These are phyloP conservation scores for Withania somnifera DNA, from an alignment of 305 asterid species.

Conservation along the genomic window DNA sequence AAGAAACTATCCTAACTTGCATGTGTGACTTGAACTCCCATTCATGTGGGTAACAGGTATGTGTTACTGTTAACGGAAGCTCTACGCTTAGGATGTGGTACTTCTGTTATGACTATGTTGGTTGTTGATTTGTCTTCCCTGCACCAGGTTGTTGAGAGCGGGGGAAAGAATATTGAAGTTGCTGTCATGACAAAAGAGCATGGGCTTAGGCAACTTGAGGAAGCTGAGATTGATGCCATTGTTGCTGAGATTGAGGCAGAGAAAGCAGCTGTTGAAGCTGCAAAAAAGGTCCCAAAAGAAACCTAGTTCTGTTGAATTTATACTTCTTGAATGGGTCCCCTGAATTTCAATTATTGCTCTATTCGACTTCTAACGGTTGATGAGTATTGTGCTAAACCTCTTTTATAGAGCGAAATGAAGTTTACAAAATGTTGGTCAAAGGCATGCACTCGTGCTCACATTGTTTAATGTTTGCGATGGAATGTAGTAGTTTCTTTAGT, in stretches of 20 bases:
- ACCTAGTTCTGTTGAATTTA: conserved; percentile 4
- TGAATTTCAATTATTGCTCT: not conserved
- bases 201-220: conserved; percentile 76
- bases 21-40: not conserved
- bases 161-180: conserved; percentile 87
- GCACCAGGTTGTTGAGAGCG: conserved; percentile 61
- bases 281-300: conserved; percentile 57
- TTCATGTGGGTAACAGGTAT: not conserved
- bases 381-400: not conserved
- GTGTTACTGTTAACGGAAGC: not conserved
- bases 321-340: not conserved
- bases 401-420: not conserved
- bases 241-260: conserved; percentile 92
- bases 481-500: not conserved
- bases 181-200: conserved; percentile 82
- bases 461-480: not conserved
- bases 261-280: conserved; percentile 92
- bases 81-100: not conserved
- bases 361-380: not conserved
- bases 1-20: not conserved
- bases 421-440: not conserved
- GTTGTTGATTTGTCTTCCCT: not conserved
- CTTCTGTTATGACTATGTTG: not conserved
- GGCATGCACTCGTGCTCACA: not conserved
- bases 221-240: conserved; percentile 77